Conservation (phyloP, 768 basidiomycete species). For the Mrakia hoshinonis region DNA sequence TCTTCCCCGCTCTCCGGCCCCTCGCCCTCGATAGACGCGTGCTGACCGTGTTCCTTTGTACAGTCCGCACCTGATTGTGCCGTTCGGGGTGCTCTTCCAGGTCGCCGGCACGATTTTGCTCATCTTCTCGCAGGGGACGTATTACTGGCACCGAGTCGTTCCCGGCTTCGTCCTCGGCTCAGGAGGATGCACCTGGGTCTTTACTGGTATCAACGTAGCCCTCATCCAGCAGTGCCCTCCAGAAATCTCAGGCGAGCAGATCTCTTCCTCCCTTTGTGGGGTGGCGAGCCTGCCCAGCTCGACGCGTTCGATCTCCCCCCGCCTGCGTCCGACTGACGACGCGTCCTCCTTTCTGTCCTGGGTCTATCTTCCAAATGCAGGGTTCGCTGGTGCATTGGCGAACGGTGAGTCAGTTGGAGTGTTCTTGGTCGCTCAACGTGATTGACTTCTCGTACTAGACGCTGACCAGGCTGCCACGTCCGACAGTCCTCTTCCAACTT, state of each 20-base stretch:
- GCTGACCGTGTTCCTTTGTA: background rate
- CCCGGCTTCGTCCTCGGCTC: constrained; percentile 1
- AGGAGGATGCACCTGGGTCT: background rate
- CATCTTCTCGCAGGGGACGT: constrained; percentile 32
- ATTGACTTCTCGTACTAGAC: background rate
- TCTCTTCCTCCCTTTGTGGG: too few relatives aligned
- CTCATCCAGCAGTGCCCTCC: constrained; percentile 5
- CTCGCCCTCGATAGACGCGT: too few relatives aligned
- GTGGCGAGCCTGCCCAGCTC: too few relatives aligned
- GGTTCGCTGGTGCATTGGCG: constrained; percentile 36
- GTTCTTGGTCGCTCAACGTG: constrained; percentile 30
- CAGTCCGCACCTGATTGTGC: constrained; percentile 34
- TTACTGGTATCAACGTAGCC: background rate
- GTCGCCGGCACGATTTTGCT: constrained; percentile 36
- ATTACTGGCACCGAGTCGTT: background rate
- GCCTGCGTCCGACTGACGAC: too few relatives aligned
- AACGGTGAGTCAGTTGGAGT: constrained; percentile 36
- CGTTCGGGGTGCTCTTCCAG: constrained; percentile 33
- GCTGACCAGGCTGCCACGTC: background rate
- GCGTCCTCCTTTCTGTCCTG: too few relatives aligned
- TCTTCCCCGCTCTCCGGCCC: background rate
- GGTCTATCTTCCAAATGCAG: too few relatives aligned
- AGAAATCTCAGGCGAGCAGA: background rate
- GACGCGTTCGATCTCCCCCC: too few relatives aligned
- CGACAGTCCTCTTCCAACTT: background rate